Base-by-base conservation (phyloP, 768 basidiomycete genomes). In the Lactifluus subvellereus region DNA sequence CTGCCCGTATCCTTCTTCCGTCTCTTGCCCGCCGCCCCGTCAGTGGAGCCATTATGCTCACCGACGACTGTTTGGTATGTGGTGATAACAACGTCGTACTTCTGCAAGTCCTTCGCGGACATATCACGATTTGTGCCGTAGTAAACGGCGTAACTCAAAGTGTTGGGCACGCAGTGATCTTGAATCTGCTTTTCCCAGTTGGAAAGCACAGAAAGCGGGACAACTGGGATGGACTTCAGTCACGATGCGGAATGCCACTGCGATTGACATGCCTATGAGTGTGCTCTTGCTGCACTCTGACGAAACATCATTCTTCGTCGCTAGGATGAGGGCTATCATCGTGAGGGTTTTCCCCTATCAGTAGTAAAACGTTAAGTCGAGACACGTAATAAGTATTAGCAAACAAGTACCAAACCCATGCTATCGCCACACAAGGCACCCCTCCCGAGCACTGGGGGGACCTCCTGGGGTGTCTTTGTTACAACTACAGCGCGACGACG, bases 391-490 rank as follows among this genome's bases (percentile, higher is more conserved):
- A 9, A 9, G 40, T 16, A 49, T 35, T 33, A 49, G 59, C 43
- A 54, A 53, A 64, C 57, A 79, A 74, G 45, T 69, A 84, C 83
- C 60, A 83, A 68, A 59, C 86, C 94, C 94, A 97, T 97, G 45
- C 90, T 89, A 74, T 96, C 94, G 0, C 88, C 94, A 60, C 89
- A 85, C 54, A 96, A 76, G 2, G 91, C 94, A n/a, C 94, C 94
- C 69, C 86, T 78, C 10, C 92, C 92, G 22, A 95, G 81, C 0
- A 68, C 67, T 2, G 93, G 93, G 1, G 78, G 70, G 0, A 75
- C 74, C 57, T 81, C 77, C 71, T 90, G 90, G 20, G 89, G 91
- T 13, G 84, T 87, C 67, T 87, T 88, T 0, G 94, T 94, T 0
- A 88, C 92, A 60, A 95, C 86, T 89, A 63, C 18, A 14, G 70